phyloP scores from a whole-genome alignment of 208 protist species.

The Crithidia sp. region DNA sequence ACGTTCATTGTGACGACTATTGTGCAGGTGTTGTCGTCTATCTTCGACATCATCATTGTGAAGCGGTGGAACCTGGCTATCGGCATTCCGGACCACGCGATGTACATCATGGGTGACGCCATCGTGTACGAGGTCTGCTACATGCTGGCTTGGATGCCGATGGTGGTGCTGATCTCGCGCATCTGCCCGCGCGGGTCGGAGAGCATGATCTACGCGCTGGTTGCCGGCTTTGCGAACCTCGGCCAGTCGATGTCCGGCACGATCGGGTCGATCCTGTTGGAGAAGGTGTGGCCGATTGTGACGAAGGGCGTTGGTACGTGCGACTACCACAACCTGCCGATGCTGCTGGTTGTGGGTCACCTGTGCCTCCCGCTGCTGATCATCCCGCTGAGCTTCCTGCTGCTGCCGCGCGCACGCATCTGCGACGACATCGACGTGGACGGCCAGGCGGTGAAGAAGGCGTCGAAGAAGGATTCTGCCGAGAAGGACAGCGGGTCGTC shows the following conservation, averaged over 20 bases:
- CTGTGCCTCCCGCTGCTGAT: constrained; percentile 48
- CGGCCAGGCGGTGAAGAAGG: constrained; percentile 30
- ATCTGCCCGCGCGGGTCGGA: constrained; percentile 87
- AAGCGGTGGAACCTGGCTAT: constrained; percentile 66
- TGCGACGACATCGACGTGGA: constrained; percentile 58
- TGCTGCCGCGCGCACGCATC: constrained; percentile 63
- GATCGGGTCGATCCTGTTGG: constrained; percentile 57
- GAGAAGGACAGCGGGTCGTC: too few relatives aligned
- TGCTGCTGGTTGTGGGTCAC: constrained; percentile 63
- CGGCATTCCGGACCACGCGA: constrained; percentile 54
- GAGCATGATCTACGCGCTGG: constrained; percentile 72
- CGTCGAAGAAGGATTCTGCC: neutral
- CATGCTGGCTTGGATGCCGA: constrained; percentile 74
- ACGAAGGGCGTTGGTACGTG: constrained; percentile 35
- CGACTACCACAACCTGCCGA: constrained; percentile 68
- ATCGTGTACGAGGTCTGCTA: constrained; percentile 66
- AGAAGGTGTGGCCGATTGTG: constrained; percentile 49
- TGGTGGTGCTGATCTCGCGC: constrained; percentile 74
- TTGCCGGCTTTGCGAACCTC: constrained; percentile 78
- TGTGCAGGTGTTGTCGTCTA: constrained; percentile 38
- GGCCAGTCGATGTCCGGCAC: constrained; percentile 43
- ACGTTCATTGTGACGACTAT: constrained; percentile 64
- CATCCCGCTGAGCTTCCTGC: constrained; percentile 62
- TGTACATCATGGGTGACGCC: constrained; percentile 71
- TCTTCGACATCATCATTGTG: constrained; percentile 76